Evolutionary conservation across 495 filamentous ascomycete species (phyloP).

Genomic region (Penicillium canescens): DNA sequence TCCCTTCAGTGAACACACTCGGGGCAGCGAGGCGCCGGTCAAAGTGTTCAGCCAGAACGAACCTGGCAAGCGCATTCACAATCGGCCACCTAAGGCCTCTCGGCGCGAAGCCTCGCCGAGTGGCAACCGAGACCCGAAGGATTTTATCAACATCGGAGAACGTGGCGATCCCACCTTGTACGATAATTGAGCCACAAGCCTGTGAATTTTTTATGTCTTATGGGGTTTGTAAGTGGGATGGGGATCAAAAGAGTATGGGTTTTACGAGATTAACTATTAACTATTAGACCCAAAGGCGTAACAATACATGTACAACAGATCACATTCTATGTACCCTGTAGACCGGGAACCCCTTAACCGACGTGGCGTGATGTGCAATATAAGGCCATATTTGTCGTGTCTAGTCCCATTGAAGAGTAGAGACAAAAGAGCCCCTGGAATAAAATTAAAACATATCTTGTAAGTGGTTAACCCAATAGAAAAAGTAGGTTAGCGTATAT

Average conservation of each 20-base stretch:
- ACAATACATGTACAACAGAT: not conserved
- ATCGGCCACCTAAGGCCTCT: slow-evolving; percentile 30
- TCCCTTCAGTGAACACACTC: slow-evolving; percentile 61
- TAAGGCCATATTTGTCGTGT: not conserved
- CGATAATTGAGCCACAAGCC: slow-evolving; percentile 54
- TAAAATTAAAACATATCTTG: no score
- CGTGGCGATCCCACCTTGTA: slow-evolving; percentile 80
- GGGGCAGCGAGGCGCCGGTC: slow-evolving; percentile 56
- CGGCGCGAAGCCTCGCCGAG: slow-evolving; percentile 60
- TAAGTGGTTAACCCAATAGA: no score
- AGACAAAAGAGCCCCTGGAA: no score
- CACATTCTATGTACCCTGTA: not conserved
- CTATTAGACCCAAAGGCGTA: not conserved
- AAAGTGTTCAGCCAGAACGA: slow-evolving; percentile 82
- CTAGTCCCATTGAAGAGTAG: no score
- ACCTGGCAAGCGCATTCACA: slow-evolving; percentile 43
- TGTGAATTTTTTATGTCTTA: slow-evolving; percentile 2
- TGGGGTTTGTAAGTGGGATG: not conserved
- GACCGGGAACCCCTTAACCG: slow-evolving; percentile 12
- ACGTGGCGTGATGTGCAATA: slow-evolving; percentile 18
- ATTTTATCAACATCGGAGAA: slow-evolving; percentile 80
- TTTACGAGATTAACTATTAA: no score
- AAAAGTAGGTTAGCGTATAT: no score
- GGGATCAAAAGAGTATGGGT: not conserved
- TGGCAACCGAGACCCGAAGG: slow-evolving; percentile 61